Conservation (phyloP, 2,329 filamentous ascomycete genomes). For the Trichophyton rubrum region DNA sequence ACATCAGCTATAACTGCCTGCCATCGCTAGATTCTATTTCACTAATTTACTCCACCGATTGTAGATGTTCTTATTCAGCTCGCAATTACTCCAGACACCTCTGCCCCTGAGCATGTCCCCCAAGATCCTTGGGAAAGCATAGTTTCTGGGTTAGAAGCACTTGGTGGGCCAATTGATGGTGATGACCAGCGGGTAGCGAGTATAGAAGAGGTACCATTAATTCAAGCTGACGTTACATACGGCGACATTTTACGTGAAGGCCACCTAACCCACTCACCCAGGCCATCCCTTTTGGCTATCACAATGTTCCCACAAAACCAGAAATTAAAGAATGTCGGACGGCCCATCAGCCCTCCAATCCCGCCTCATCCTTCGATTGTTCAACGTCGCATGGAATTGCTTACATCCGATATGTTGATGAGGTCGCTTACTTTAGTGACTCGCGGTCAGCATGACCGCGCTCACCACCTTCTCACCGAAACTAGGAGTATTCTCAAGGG, state of each 20-base stretch:
- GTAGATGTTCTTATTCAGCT: constrained; percentile 85
- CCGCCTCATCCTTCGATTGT: constrained; percentile 91
- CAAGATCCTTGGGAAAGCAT: constrained; percentile 97
- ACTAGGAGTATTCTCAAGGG: constrained; percentile 92
- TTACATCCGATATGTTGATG: constrained; percentile 96
- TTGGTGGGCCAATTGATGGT: constrained; percentile 74
- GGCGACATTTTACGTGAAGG: constrained; percentile 88
- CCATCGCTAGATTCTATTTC: not conserved
- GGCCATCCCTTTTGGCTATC: constrained; percentile 83
- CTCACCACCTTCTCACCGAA: constrained; percentile 81
- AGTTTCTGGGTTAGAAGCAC: constrained; percentile 83
- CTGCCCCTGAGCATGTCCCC: constrained; percentile 68
- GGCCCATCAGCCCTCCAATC: constrained; percentile 59
- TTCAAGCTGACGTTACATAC: constrained; percentile 89
- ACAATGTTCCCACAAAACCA: constrained; percentile 69
- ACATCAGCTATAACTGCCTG: not conserved
- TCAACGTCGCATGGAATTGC: constrained; percentile 89
- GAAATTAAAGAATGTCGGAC: constrained; percentile 46
- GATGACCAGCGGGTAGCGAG: constrained; percentile 74
- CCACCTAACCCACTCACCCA: constrained; percentile 68
- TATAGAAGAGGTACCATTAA: constrained; percentile 85
- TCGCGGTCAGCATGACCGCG: constrained; percentile 82
- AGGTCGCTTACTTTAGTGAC: constrained; percentile 82
- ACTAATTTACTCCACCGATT: not conserved
- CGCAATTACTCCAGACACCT: constrained; percentile 76